Evolutionary conservation across 768 basidiomycete species (phyloP).

Genomic region (Coprinopsis marcescibilis): DNA sequence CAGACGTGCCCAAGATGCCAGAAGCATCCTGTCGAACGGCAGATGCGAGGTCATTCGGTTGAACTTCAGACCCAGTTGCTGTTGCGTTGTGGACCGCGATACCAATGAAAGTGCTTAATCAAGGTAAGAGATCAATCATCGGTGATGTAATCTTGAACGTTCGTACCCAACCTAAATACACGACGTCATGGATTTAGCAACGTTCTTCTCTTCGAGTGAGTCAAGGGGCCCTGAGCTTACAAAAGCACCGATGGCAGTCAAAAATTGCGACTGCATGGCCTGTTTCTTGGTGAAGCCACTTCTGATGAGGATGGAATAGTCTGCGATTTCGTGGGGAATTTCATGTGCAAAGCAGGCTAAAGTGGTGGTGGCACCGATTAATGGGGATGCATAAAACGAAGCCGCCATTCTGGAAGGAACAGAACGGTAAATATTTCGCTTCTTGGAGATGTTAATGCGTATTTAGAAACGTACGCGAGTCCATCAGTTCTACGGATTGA

Average conservation of each 20-base stretch:
- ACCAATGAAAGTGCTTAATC: conserved; percentile 73
- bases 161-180: conserved; percentile 37
- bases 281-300: conserved; percentile 88
- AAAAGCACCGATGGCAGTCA: conserved; percentile 90
- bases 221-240: conserved; percentile 43
- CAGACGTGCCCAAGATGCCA: conserved; percentile 82
- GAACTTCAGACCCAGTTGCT: conserved; percentile 35
- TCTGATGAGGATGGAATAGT: conserved; percentile 88
- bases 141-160: conserved; percentile 12
- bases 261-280: conserved; percentile 90
- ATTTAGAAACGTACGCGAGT: conserved; percentile 56
- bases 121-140: conserved; percentile 16
- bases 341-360: conserved; percentile 93
- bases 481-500: conserved; percentile 71
- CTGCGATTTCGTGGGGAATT: conserved; percentile 96
- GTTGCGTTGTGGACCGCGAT: conserved; percentile 79
- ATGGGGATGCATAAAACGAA: conserved; percentile 93
- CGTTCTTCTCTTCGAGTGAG: conserved; percentile 17
- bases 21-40: conserved; percentile 70
- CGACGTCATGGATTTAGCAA: conserved; percentile 10
- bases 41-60: conserved; percentile 59
- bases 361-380: conserved; percentile 93
- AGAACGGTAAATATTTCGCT: not conserved
- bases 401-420: conserved; percentile 69
- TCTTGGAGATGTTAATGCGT: conserved; percentile 3